phyloP scores from a whole-genome alignment of 2,329 filamentous ascomycete species.

The Sporothrix globosa region DNA sequence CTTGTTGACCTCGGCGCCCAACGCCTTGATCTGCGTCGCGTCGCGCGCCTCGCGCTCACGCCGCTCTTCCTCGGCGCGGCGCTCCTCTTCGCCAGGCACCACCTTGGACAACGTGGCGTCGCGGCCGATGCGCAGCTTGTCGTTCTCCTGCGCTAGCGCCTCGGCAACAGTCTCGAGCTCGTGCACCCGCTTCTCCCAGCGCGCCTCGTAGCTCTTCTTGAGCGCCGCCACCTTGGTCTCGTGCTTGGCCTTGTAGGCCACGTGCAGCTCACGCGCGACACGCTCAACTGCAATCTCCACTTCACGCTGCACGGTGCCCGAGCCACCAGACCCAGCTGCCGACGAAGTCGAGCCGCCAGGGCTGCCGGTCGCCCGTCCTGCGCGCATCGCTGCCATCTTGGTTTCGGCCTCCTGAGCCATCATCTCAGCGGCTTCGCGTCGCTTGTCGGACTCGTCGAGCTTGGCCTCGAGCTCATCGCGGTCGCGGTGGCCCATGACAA shows the following conservation, averaged over 20 bases:
- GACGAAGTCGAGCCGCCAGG: constrained; percentile 47
- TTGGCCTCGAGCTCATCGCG: constrained; percentile 76
- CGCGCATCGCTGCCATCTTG: constrained; percentile 73
- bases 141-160: constrained; percentile 72
- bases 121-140: constrained; percentile 67
- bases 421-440: constrained; percentile 72
- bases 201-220: constrained; percentile 80
- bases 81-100: constrained; percentile 49
- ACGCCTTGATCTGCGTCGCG: constrained; percentile 67
- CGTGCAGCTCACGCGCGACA: constrained; percentile 90
- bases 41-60: constrained; percentile 64
- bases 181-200: constrained; percentile 85
- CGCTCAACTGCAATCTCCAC: constrained; percentile 86
- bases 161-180: constrained; percentile 75
- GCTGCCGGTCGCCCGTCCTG: constrained; percentile 54
- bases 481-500: constrained; percentile 76
- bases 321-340: constrained; percentile 31
- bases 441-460: constrained; percentile 75
- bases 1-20: constrained; percentile 74
- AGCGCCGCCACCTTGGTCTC: constrained; percentile 92
- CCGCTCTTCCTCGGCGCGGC: constrained; percentile 54
- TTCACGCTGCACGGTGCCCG: constrained; percentile 54
- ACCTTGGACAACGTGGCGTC: constrained; percentile 68
- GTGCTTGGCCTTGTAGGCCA: constrained; percentile 95
- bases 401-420: constrained; percentile 76